These are phyloP conservation scores for Podaxis rugospora DNA, from an alignment of 768 basidiomycete genomes.

Conservation along the genomic window DNA sequence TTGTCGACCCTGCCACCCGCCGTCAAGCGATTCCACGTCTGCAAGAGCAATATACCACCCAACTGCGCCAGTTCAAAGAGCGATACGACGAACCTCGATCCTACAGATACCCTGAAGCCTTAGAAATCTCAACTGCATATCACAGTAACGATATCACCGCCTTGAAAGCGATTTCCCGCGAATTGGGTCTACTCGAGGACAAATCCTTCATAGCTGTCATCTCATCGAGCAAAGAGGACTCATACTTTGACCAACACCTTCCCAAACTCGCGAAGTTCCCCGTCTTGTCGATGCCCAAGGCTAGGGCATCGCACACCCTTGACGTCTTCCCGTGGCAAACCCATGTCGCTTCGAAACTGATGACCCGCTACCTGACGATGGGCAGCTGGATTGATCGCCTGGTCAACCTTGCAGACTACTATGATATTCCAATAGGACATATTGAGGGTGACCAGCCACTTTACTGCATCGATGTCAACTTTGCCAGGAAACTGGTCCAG, in stretches of 20 bases:
- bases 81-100: slow-evolving; percentile 38
- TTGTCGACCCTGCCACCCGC: slow-evolving; percentile 88
- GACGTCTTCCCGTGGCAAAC: slow-evolving; percentile 90
- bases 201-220: slow-evolving; percentile 74
- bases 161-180: slow-evolving; percentile 82
- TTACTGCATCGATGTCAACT: slow-evolving; percentile 84
- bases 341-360: slow-evolving; percentile 77
- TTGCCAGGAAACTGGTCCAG: slow-evolving; percentile 79
- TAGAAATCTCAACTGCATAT: slow-evolving; percentile 66
- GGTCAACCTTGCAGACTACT: slow-evolving; percentile 80
- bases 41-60: slow-evolving; percentile 66
- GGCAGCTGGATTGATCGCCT: slow-evolving; percentile 79
- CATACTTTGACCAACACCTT: slow-evolving; percentile 73
- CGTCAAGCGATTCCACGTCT: slow-evolving; percentile 79
- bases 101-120: slow-evolving; percentile 58
- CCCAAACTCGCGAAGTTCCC: slow-evolving; percentile 82
- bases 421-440: slow-evolving; percentile 91
- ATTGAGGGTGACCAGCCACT: slow-evolving; percentile 87
- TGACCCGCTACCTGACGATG: slow-evolving; percentile 74
- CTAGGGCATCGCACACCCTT: slow-evolving; percentile 66
- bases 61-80: slow-evolving; percentile 46
- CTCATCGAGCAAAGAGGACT: slow-evolving; percentile 80
- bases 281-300: slow-evolving; percentile 79
- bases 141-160: slow-evolving; percentile 77
- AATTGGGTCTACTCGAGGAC: slow-evolving; percentile 72